Base-by-base conservation (phyloP, 352 stramenopile genomes). In the Pythium rhizo-oryzae region DNA sequence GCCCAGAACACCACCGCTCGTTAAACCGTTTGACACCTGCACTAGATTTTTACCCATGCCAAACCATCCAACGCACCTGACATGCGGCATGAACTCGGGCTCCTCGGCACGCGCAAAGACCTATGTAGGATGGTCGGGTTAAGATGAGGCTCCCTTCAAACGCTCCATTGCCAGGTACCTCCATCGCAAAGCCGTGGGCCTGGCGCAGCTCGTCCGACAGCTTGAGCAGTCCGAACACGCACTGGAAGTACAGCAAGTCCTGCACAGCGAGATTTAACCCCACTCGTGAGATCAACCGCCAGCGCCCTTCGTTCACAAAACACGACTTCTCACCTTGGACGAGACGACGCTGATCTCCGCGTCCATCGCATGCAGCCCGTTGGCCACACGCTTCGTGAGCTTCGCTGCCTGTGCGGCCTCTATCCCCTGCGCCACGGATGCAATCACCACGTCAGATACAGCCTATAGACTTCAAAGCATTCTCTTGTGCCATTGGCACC, bases 221-320 rank as follows among this genome's bases (percentile, higher is more conserved):
- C 51, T 66, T 65, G 39, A 92, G 53, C 23, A 87, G 58, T 30
- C 74, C 78, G 57, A 90, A 90, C 23, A 92, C 83, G 51, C 83
- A 92, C 69, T 90, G 81, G 58, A 88, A 91, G 67, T 84, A 91
- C 21, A 90, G 67, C 28, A 76, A 61, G 4, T 83, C 70, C 80
- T 85, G 62, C 37, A 13, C 16, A 23, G 25, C 44, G 11, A 50
- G 8, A 46, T 47, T n/a, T n/a, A 44, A 8, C 33, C n/a, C 21
- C 59, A 37, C 35, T 49, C 30, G 37, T 9, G 12, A 24, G 44
- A 25, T 24, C 44, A 33, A 33, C 28, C 28, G 28, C 28, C 28
- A 33, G 28, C 28, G 28, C 28, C 28, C 2, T 46, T 46, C 39
- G 12, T 23, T n/a, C 19, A 23, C 43, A 23, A n/a, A 23, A n/a